phyloP scores from a whole-genome alignment of 192 early-diverging fungal species.

The Diversispora eburnea region DNA sequence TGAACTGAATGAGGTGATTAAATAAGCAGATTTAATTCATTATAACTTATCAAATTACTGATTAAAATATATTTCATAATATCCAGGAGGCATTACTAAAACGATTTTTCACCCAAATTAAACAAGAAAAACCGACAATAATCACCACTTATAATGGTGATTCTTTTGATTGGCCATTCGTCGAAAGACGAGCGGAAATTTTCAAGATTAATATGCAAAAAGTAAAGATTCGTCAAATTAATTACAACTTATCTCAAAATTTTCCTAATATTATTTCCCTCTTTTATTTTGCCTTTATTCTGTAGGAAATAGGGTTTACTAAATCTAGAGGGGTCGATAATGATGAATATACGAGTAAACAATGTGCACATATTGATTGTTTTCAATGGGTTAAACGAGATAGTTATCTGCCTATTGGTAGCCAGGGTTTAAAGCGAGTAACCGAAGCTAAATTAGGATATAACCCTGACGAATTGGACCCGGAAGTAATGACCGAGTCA shows the following conservation, averaged over 20 bases:
- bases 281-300: not conserved
- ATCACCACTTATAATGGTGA: constrained; percentile 99
- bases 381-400: constrained; percentile 99
- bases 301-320: constrained; percentile 82
- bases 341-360: constrained; percentile 84
- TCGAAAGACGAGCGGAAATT: constrained; percentile 75
- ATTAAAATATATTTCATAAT: not conserved
- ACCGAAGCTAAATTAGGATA: constrained; percentile 95
- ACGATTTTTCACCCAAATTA: constrained; percentile 92
- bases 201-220: constrained; percentile 84
- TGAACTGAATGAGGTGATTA: constrained; percentile 76
- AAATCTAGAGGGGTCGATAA: constrained; percentile 56
- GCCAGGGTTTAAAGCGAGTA: constrained; percentile 95
- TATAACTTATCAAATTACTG: not conserved
- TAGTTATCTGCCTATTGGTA: constrained; percentile 93
- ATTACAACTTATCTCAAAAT: not conserved
- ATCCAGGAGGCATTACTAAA: not conserved
- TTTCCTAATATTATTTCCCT: not conserved
- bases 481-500: constrained; percentile 87
- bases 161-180: constrained; percentile 98
- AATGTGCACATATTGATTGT: constrained; percentile 93
- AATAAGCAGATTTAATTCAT: not conserved
- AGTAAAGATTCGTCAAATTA: constrained; percentile 38
- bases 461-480: constrained; percentile 97
- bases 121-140: constrained; percentile 76